phyloP scores from a whole-genome alignment of 495 filamentous ascomycete species.

The Neurospora africana region DNA sequence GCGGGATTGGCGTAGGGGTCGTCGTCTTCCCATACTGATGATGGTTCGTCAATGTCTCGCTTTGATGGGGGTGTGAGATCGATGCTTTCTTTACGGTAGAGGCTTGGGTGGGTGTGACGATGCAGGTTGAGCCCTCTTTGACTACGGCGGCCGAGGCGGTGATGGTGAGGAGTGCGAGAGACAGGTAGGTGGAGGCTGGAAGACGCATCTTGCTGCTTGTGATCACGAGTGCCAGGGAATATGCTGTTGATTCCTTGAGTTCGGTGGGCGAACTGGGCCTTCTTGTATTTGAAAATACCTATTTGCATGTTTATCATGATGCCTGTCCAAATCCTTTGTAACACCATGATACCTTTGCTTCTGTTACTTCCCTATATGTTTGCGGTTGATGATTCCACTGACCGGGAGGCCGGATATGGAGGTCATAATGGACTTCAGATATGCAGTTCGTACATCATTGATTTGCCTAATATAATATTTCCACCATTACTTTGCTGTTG shows the following conservation, averaged over 20 bases:
- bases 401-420: not conserved
- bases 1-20: not conserved
- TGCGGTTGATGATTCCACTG: not conserved
- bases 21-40: not conserved
- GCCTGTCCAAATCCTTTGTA: not conserved
- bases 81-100: slow-evolving; percentile 4
- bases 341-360: not conserved
- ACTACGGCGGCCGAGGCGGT: slow-evolving; percentile 17
- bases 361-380: not conserved
- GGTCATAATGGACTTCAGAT: too few relatives aligned
- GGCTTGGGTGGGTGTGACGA: slow-evolving; percentile 21
- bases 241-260: not conserved
- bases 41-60: slow-evolving; percentile 5
- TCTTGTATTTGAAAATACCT: not conserved
- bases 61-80: slow-evolving; percentile 6
- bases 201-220: slow-evolving; percentile 3
- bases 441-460: not conserved
- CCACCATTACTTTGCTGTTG: not conserved
- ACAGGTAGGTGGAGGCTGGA: not conserved
- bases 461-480: not conserved
- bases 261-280: not conserved
- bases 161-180: slow-evolving; percentile 2
- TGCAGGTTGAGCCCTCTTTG: slow-evolving; percentile 28
- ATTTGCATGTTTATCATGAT: not conserved
- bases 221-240: not conserved